Base-by-base conservation (phyloP, 2,329 filamentous ascomycete species). In the Myriosclerotinia duriaeana region DNA sequence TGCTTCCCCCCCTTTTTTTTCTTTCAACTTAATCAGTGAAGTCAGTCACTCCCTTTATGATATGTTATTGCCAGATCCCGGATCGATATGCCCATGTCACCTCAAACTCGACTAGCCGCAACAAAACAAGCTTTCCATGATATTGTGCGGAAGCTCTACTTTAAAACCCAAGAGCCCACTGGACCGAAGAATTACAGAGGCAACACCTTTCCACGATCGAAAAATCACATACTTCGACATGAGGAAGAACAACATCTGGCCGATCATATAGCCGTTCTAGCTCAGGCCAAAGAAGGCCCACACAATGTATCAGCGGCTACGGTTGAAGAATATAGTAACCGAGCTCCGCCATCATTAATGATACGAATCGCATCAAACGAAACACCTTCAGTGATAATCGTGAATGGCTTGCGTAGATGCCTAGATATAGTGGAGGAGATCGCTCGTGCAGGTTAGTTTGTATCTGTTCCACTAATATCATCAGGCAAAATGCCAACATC, bases 161-260 rank as follows among this genome's bases (percentile, higher is more conserved):
- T 5, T 0, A 56, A 30, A 15, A 56, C 22, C 4, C 12, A 44
- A 3, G 22, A 56, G 22, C 63, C 53, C 3, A 5, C 8, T 7
- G 20, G 9, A 5, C 54, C 67, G 34, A n/a, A n/a, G 1, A 56
- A 66, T 40, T 67, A 69, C 15, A 56, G 66, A 40, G 30, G 22
- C 1, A 22, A 17, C 5, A 20, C 1, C 12, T 48, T 6, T 14
- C 40, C 2, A 2, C 50, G 38, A 14, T 66, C 53, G 3, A 34
- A 34, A 4, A 12, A 14, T 3, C 2, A 56, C 1, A 1, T 66
- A 64, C 54, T 72, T 8, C 54, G 34, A 0, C 63, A 66, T 46
- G 56, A 67, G 17, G 66, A 70, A n/a, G 73, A 74, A 53, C 68
- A 68, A 36, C 67, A 73, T 62, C 64, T 74, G 40, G 69, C 70